A percentile compares a stretch with the other conserved stretches of the same genome.
Conservation (phyloP, 352 stramenopile species). For the Pythium brassicae region DNA sequence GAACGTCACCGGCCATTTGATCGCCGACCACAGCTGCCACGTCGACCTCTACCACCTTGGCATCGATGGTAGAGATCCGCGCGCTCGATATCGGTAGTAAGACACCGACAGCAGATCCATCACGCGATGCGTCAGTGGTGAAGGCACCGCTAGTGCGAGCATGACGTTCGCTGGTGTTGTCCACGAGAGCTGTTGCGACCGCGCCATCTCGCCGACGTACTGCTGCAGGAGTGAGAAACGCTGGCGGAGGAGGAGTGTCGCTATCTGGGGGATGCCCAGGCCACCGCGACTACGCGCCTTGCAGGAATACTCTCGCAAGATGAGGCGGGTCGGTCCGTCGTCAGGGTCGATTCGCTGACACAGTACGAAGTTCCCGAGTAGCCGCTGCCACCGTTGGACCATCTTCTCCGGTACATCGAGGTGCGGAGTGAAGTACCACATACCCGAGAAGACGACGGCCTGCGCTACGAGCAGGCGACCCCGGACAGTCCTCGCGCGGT, state of each 20-base stretch:
- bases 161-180: not conserved
- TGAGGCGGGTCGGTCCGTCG: not conserved
- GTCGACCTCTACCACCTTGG: not conserved
- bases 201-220: not conserved
- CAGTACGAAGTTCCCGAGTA: slow-evolving; percentile 8
- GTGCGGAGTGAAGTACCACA: slow-evolving; percentile 12
- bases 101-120: slow-evolving; percentile 1
- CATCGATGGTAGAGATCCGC: not conserved
- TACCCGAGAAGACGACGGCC: slow-evolving; percentile 3
- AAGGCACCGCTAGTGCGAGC: not conserved
- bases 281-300: not conserved
- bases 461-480: slow-evolving; percentile 2
- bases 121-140: not conserved
- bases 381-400: not conserved
- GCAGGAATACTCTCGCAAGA: not conserved
- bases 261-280: not conserved
- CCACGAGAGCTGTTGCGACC: not conserved
- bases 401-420: not conserved
- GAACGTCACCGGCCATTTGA: not conserved
- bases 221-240: slow-evolving; percentile 3
- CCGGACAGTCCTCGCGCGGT: slow-evolving; percentile 1
- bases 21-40: slow-evolving; percentile 2
- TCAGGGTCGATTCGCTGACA: not conserved
- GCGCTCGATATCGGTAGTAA: not conserved
- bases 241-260: not conserved